A percentile compares a stretch with the other conserved stretches of the same genome.
Conservation (phyloP, 2,329 filamentous ascomycete species). For the Talaromyces sp. region DNA sequence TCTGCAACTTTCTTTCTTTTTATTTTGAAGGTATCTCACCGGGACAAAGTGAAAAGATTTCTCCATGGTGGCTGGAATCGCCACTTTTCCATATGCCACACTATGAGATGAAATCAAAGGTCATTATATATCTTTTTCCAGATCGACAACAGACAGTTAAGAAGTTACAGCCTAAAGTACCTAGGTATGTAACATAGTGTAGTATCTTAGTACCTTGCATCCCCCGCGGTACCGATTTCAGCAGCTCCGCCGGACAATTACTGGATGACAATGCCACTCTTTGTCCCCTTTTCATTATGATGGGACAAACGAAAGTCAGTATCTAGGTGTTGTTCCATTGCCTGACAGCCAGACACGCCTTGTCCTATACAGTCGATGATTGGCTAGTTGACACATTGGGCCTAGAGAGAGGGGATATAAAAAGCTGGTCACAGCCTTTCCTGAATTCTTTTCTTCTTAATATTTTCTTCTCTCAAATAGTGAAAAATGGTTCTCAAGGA, state of each 20-base stretch:
- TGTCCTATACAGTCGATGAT: background rate
- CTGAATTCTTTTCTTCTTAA: background rate
- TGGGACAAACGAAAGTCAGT: background rate
- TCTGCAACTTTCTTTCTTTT: too few relatives aligned
- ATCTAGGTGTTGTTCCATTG: background rate
- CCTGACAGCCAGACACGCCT: background rate
- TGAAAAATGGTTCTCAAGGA: too few relatives aligned
- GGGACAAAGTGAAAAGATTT: too few relatives aligned
- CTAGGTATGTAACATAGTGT: too few relatives aligned
- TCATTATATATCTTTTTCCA: background rate
- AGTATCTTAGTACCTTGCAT: too few relatives aligned
- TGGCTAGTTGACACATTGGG: background rate
- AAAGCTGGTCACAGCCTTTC: background rate
- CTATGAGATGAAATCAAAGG: background rate
- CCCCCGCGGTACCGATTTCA: background rate
- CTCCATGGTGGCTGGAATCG: too few relatives aligned
- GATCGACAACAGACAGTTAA: too few relatives aligned
- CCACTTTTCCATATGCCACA: too few relatives aligned
- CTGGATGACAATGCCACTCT: background rate
- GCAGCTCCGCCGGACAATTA: background rate
- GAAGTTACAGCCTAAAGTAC: too few relatives aligned
- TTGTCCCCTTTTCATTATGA: background rate
- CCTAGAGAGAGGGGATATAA: background rate
- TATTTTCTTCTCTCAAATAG: background rate
- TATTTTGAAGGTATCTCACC: too few relatives aligned